Conservation (phyloP, 164 flowering plant genomes). For the Vitis vinifera region ASM3070453v1 NC_081812.1:12285001-12285500, state of each 20-base stretch:
- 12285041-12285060: constrained; percentile 92
- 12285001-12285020: constrained; percentile 52
- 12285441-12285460: background rate
- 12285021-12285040: constrained; percentile 52
- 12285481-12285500: constrained; percentile 78
- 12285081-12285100: constrained; percentile 60
- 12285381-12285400: no score
- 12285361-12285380: no score
- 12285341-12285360: no score
- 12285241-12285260: no score
- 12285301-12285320: no score
- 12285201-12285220: background rate
- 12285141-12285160: background rate
- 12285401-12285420: no score
- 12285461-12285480: constrained; percentile 60
- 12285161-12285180: no score
- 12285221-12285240: no score
- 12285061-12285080: constrained; percentile 71
- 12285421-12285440: background rate
- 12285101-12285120: constrained; percentile 73
- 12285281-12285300: no score
- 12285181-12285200: no score
- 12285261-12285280: no score
- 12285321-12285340: no score
- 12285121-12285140: constrained; percentile 66